Base-by-base conservation (phyloP, 2,329 filamentous ascomycete species). In the Ceratocystis albifundus region DNA sequence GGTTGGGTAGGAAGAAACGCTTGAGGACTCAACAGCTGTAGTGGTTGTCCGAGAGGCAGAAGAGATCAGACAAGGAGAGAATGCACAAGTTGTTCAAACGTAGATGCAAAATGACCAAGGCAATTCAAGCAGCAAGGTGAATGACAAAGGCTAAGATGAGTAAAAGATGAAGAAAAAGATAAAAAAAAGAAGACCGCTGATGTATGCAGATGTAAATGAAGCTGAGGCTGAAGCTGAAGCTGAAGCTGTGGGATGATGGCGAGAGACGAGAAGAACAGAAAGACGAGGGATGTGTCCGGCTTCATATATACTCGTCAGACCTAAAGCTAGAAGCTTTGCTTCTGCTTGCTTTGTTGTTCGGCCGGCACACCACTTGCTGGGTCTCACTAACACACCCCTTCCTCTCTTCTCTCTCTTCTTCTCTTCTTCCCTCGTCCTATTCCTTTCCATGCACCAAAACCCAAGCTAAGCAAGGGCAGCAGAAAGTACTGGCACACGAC, bases 291-390 rank as follows among this genome's bases (percentile, higher is more conserved):
- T 59, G 55, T 59, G 36, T 28, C 32, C 55, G 15, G 55, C 55
- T 59, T 59, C 55, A 59, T 59, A 59, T 59, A 59, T 59, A 59
- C 55, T 59, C 55, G 55, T n/a, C 55, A 10, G 32, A 36, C 30
- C 55, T 6, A 36, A 30, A 59, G 55, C 55, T 59, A 41, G 36
- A 41, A 41, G 36, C 36, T 41, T 41, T 41, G 12, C 36, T 41
- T 12, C 36, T 59, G 55, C n/a, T 32, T 59, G 55, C n/a, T 32
- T 12, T 59, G 55, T 36, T 59, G 55, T 59, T 59, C 30, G 55
- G 55, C 55, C 55, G 55, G 55, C 55, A 36, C 28, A 36, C 12
- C 7, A 20, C 22, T n/a, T 8, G n/a, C 32, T 59, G 53, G 53
- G 25, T 57, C 53, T 57, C 53, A 57, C 53, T 30, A 30, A 57